phyloP scores from a whole-genome alignment of 2,329 filamentous ascomycete genomes.

The Fusarium napiforme region DNA sequence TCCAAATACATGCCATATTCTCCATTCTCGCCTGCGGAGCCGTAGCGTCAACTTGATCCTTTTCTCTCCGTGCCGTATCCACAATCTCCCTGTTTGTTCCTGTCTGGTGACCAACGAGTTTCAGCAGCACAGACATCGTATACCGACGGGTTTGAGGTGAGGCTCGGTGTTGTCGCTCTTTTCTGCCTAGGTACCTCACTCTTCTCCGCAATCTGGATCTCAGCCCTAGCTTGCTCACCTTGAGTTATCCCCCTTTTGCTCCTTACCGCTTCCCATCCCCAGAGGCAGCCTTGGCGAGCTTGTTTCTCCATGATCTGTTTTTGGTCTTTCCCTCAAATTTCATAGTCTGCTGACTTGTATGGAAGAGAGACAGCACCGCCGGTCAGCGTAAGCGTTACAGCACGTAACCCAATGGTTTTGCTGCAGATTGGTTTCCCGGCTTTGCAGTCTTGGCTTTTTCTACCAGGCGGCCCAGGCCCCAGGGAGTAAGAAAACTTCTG shows the following conservation, averaged over 20 bases:
- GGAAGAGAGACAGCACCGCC: neutral
- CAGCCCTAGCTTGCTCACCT: slow-evolving; percentile 28
- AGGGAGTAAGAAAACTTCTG: neutral
- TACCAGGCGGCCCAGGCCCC: neutral
- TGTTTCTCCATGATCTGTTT: slow-evolving; percentile 19
- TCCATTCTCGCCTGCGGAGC: slow-evolving; percentile 17
- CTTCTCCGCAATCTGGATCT: slow-evolving; percentile 34
- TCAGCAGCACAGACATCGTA: slow-evolving; percentile 30
- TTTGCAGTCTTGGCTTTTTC: slow-evolving; percentile 12
- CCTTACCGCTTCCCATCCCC: slow-evolving; percentile 16
- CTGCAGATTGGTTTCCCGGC: neutral
- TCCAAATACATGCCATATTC: neutral
- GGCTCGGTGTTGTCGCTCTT: slow-evolving; percentile 17
- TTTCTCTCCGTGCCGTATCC: slow-evolving; percentile 25
- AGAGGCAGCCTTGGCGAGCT: slow-evolving; percentile 15
- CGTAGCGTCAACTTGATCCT: slow-evolving; percentile 22
- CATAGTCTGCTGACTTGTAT: slow-evolving; percentile 17
- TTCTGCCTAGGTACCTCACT: neutral
- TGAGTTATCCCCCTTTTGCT: slow-evolving; percentile 15
- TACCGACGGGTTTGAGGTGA: slow-evolving; percentile 23
- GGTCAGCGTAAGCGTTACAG: neutral
- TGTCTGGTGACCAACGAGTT: slow-evolving; percentile 33
- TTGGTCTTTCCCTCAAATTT: neutral
- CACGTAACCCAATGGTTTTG: slow-evolving; percentile 29
- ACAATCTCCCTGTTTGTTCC: slow-evolving; percentile 23